phyloP scores from a whole-genome alignment of 305 asterid genomes.

The Lippia alba region DNA sequence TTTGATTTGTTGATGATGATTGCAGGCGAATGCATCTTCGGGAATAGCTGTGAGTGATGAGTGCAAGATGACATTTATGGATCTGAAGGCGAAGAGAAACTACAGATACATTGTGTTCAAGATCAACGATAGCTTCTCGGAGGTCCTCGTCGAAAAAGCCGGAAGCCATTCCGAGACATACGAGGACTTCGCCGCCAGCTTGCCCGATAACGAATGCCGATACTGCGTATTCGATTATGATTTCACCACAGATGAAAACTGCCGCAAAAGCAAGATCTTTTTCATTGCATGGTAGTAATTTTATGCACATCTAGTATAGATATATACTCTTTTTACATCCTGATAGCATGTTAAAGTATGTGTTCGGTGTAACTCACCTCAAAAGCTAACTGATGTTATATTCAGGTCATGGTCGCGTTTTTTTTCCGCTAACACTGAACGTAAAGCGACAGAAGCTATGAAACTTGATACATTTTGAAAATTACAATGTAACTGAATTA shows the following conservation, averaged over 20 bases:
- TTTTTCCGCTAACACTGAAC: too few relatives aligned
- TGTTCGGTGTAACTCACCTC: too few relatives aligned
- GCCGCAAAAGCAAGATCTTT: slow-evolving; percentile 64
- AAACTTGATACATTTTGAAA: background rate
- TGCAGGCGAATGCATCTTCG: slow-evolving; percentile 55
- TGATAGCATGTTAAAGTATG: too few relatives aligned
- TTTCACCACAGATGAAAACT: slow-evolving; percentile 58
- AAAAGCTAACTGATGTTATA: too few relatives aligned
- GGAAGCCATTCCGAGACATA: slow-evolving; percentile 44
- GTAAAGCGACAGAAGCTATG: too few relatives aligned
- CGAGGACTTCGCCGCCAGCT: slow-evolving; percentile 45
- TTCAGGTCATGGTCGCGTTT: too few relatives aligned
- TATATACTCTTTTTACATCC: too few relatives aligned
- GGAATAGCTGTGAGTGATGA: slow-evolving; percentile 57
- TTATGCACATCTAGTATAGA: background rate
- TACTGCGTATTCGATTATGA: slow-evolving; percentile 60
- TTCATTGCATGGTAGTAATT: slow-evolving; percentile 60
- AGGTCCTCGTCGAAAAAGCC: slow-evolving; percentile 45
- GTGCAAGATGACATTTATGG: slow-evolving; percentile 54
- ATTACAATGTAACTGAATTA: too few relatives aligned
- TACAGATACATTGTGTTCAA: slow-evolving; percentile 52
- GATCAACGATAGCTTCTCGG: slow-evolving; percentile 47
- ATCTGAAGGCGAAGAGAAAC: slow-evolving; percentile 49
- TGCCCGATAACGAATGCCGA: slow-evolving; percentile 54
- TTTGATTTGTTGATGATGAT: background rate